phyloP scores from a whole-genome alignment of 148 eudicot species.

The Chenopodium formosanum region DNA sequence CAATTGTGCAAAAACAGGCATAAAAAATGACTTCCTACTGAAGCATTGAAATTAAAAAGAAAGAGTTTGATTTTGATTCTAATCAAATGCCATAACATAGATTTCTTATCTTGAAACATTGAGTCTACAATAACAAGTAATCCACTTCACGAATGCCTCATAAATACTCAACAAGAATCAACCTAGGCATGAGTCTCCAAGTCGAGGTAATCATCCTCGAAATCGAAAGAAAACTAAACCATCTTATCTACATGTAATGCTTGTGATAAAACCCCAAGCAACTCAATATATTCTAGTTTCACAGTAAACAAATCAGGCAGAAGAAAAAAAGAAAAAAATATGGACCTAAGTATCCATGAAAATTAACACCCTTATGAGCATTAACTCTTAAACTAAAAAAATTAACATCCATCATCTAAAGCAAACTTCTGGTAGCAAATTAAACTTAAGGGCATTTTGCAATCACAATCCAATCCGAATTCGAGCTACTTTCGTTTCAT shows the following conservation, averaged over 20 bases:
- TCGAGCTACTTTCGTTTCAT: background rate
- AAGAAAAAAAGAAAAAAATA: slow-evolving; percentile 3
- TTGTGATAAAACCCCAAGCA: slow-evolving; percentile 34
- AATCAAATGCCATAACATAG: background rate
- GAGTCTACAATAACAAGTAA: slow-evolving; percentile 13
- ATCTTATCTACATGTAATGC: slow-evolving; percentile 52
- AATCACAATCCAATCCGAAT: slow-evolving; percentile 3
- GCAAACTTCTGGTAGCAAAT: slow-evolving; percentile 11
- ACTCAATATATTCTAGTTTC: slow-evolving; percentile 23
- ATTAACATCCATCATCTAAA: slow-evolving; percentile 10
- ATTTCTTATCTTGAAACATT: slow-evolving; percentile 9
- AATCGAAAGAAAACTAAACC: slow-evolving; percentile 22
- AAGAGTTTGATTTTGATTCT: background rate
- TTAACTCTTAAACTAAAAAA: slow-evolving; percentile 4
- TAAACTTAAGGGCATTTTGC: background rate
- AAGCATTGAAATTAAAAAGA: too few species aligned
- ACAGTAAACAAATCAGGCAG: slow-evolving; percentile 16
- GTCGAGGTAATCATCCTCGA: slow-evolving; percentile 31
- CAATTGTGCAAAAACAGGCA: background rate
- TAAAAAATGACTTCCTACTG: background rate
- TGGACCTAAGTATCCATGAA: slow-evolving; percentile 18
- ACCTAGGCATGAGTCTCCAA: slow-evolving; percentile 30
- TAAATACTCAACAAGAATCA: slow-evolving; percentile 22
- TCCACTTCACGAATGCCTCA: slow-evolving; percentile 13
- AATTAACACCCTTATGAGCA: slow-evolving; percentile 24